Percentiles rank a stretch among this genome's conserved stretches.
Evolutionary conservation across 805 yeast genomes (phyloP).

Genomic region (Lipomyces starkeyi): DNA sequence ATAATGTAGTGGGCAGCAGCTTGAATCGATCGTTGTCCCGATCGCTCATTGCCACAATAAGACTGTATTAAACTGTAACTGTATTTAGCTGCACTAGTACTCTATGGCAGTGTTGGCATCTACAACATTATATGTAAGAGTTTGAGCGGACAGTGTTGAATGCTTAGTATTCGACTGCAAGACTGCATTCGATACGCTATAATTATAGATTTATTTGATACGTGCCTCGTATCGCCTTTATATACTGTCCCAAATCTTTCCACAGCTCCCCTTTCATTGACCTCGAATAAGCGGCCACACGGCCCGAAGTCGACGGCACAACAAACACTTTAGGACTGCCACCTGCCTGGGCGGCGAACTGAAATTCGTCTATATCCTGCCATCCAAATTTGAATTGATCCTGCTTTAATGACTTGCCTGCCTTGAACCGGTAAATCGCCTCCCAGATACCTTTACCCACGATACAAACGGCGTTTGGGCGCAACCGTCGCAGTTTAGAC

Average conservation of each 20-base stretch:
- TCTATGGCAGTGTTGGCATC: no score
- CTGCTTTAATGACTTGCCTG: conserved; percentile 45
- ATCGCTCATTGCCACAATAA: no score
- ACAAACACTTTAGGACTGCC: conserved; percentile 54
- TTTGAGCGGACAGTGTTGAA: no score
- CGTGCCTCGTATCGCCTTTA: conserved; percentile 19
- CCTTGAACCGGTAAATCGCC: conserved; percentile 51
- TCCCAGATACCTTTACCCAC: conserved; percentile 84
- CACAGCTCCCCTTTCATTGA: conserved; percentile 57
- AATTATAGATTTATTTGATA: neutral
- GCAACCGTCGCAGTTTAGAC: conserved; percentile 49
- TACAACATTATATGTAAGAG: no score
- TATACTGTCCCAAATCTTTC: conserved; percentile 48
- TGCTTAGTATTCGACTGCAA: no score
- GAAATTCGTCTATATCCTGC: conserved; percentile 43
- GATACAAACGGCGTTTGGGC: conserved; percentile 58
- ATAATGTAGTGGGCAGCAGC: no score
- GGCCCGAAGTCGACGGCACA: conserved; percentile 75
- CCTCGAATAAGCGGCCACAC: conserved; percentile 60
- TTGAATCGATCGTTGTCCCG: no score
- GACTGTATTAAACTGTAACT: no score
- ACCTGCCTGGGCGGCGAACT: conserved; percentile 25
- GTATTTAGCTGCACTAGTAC: no score
- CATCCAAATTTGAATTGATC: conserved; percentile 61
- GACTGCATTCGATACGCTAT: no score